Evolutionary conservation across 495 filamentous ascomycete species (phyloP), one percentile per base, ranked within the genome.

Genomic region (Bombardia bombarda): DNA sequence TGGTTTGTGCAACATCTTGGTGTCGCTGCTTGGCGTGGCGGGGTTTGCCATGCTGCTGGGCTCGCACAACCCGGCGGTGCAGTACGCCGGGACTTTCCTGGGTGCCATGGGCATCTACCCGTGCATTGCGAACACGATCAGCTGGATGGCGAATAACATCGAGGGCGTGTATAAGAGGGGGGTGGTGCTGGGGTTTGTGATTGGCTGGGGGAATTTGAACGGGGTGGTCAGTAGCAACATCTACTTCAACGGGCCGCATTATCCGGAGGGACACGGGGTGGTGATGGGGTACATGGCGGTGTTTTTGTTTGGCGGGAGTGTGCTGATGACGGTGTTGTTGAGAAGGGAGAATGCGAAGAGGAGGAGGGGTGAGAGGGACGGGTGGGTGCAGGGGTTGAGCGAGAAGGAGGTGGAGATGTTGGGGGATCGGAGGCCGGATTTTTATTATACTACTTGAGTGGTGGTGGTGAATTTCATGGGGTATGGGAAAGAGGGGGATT

Each of bases 161-260:
- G 90, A 95, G 63, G 90, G 90, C 16, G 84, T 89, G 3, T 93
- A 94, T 64, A 95, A 95, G 69, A 77, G 90, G 18, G 90, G 90
- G 17, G 80, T 95, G 2, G 83, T 85, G 0, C 62, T 94, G 3
- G 90, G 90, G 0, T 79, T 95, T 28, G 85, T 94, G 19, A 89
- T 93, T 46, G 87, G 87, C 13, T 95, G 88, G 87, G 90, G 90
- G 7, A 96, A 96, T 48, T 67, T 96, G 18, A 94, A 92, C 63
- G 87, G 88, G 14, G 77, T 94, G 32, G 83, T 95, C 37, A 80
- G 75, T 48, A 83, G 75, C 45, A 90, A 92, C 58, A 87, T 78
- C 43, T 78, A 69, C 56, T 65, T 58, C 34, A 56, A 63, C 42
- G n/a, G 55, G 2, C 70, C 70, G 10, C 64, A 63, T 24, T 77